Evolutionary conservation across 2,329 filamentous ascomycete genomes (phyloP).

Genomic region (Xylaria polymorpha): DNA sequence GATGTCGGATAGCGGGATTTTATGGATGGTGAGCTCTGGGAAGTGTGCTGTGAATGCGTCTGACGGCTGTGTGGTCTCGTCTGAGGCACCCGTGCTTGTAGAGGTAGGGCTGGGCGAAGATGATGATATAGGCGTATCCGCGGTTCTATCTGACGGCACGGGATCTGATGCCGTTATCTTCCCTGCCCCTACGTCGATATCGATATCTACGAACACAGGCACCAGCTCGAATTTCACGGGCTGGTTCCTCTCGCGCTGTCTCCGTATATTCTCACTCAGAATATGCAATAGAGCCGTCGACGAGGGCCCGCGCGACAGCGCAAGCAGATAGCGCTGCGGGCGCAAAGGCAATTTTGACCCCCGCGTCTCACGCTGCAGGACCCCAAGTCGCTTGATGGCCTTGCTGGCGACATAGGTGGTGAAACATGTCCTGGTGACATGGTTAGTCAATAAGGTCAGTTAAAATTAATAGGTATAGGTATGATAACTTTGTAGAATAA

Average conservation of each 20-base stretch:
- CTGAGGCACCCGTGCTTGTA: background rate
- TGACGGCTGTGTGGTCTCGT: background rate
- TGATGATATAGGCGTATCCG: background rate
- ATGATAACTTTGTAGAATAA: background rate
- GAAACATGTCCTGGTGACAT: constrained; percentile 75
- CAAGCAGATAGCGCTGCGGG: constrained; percentile 72
- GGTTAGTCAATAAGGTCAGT: background rate
- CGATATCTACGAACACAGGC: constrained; percentile 54
- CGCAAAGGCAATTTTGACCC: constrained; percentile 47
- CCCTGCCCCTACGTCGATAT: constrained; percentile 12
- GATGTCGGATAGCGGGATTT: constrained; percentile 66
- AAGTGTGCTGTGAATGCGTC: constrained; percentile 60
- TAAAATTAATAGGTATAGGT: background rate
- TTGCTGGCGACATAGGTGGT: constrained; percentile 81
- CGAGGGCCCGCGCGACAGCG: constrained; percentile 84
- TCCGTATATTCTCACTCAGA: constrained; percentile 74
- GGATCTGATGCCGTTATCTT: background rate
- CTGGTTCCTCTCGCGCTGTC: constrained; percentile 71
- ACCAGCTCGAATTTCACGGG: constrained; percentile 68
- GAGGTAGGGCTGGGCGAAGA: background rate
- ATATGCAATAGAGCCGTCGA: constrained; percentile 83
- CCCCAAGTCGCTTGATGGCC: constrained; percentile 75
- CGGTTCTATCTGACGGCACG: background rate
- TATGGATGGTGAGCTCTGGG: constrained; percentile 72
- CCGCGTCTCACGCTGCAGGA: constrained; percentile 62